phyloP scores from a whole-genome alignment of 2,329 filamentous ascomycete species.

The Phyllosticta paracitricarpa region DNA sequence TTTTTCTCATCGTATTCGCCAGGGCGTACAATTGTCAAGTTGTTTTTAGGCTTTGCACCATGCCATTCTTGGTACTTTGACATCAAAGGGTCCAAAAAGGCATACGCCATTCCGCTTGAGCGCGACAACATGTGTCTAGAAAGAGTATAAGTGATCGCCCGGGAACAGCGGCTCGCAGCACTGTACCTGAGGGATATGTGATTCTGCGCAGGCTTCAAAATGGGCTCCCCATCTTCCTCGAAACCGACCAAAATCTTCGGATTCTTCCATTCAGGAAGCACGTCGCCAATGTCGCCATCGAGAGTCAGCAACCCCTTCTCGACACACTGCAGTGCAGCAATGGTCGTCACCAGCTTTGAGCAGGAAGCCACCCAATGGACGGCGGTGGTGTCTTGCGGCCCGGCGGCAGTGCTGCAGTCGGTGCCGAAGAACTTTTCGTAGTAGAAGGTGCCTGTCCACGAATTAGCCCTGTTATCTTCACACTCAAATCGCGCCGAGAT shows the following conservation, averaged over 20 bases:
- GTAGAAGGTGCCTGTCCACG: neutral
- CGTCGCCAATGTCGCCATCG: slow-evolving; percentile 21
- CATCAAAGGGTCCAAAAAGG: slow-evolving; percentile 14
- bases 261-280: slow-evolving; percentile 23
- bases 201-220: slow-evolving; percentile 8
- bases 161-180: neutral
- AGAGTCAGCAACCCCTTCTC: slow-evolving; percentile 23
- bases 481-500: neutral
- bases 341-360: slow-evolving; percentile 29
- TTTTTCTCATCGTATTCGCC: neutral
- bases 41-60: neutral
- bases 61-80: slow-evolving; percentile 1
- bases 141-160: neutral
- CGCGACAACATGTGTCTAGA: slow-evolving; percentile 17
- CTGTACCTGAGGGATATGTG: neutral
- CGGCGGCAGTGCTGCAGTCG: slow-evolving; percentile 1
- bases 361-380: slow-evolving; percentile 25
- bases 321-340: slow-evolving; percentile 25
- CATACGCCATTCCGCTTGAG: slow-evolving; percentile 18
- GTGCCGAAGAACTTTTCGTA: neutral
- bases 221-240: slow-evolving; percentile 16
- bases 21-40: neutral
- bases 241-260: slow-evolving; percentile 18
- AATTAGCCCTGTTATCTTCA: neutral
- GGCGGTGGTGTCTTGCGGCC: neutral